Percentiles rank a stretch among this genome's conserved stretches.
Evolutionary conservation across 2,329 filamentous ascomycete genomes (phyloP).

Genomic region (Amauroascus verrucosus): DNA sequence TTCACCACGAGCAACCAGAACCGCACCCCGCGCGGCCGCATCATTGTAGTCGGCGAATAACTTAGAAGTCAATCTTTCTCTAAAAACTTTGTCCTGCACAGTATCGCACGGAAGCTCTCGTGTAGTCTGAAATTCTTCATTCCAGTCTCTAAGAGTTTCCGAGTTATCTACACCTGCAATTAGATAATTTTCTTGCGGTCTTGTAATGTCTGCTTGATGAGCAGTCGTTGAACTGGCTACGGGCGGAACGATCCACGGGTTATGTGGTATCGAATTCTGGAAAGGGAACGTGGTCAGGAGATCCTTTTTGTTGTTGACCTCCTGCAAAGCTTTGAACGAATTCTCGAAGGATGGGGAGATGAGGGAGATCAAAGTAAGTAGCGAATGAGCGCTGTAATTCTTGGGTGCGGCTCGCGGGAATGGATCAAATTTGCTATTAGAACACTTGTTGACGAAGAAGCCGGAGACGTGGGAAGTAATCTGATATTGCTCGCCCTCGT

Average conservation of each 20-base stretch:
- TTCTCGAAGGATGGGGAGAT: slow-evolving; percentile 74
- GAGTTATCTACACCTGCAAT: slow-evolving; percentile 86
- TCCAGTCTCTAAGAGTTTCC: slow-evolving; percentile 94
- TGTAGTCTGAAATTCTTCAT: slow-evolving; percentile 96
- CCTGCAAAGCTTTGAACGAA: slow-evolving; percentile 67
- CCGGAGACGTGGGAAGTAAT: slow-evolving; percentile 89
- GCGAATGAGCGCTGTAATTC: slow-evolving; percentile 68
- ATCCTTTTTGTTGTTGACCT: slow-evolving; percentile 75
- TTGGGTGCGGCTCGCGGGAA: slow-evolving; percentile 70
- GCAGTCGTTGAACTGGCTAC: slow-evolving; percentile 50
- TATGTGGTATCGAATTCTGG: slow-evolving; percentile 84
- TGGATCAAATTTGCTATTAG: slow-evolving; percentile 90
- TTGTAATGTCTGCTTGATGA: slow-evolving; percentile 73
- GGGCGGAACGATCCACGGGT: slow-evolving; percentile 78
- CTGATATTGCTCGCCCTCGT: slow-evolving; percentile 89
- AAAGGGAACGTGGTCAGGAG: slow-evolving; percentile 89
- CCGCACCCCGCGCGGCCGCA: slow-evolving; percentile 80
- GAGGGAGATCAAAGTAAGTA: slow-evolving; percentile 65
- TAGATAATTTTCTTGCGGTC: slow-evolving; percentile 86
- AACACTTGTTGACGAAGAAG: slow-evolving; percentile 95
- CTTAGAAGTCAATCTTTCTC: slow-evolving; percentile 87
- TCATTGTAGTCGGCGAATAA: slow-evolving; percentile 97
- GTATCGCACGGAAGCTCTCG: slow-evolving; percentile 87
- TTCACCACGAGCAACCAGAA: slow-evolving; percentile 84
- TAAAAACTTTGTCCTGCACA: slow-evolving; percentile 90